These are phyloP conservation scores for Lentinula sp. DNA, from an alignment of 768 basidiomycete species.

Conservation along the genomic window DNA sequence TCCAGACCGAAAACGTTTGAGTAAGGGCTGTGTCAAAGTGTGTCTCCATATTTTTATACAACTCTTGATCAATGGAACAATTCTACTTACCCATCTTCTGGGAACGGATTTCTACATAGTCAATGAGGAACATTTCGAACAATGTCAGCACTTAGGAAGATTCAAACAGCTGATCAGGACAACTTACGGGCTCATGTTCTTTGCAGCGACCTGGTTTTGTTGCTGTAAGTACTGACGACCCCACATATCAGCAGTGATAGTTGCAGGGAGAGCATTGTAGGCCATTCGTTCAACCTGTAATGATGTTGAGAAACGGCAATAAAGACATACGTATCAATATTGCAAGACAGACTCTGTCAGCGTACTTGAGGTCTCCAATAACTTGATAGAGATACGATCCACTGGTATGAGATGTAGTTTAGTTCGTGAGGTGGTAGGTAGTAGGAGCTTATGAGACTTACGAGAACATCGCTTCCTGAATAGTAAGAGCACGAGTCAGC, in stretches of 20 bases:
- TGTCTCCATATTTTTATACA: background rate
- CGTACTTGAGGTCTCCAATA: slow-evolving; percentile 46
- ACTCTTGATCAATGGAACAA: background rate
- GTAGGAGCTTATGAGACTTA: slow-evolving; percentile 18
- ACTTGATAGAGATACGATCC: slow-evolving; percentile 52
- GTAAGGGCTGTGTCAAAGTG: slow-evolving; percentile 25
- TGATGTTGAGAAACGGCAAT: background rate
- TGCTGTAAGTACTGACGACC: slow-evolving; percentile 55
- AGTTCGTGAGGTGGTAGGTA: background rate
- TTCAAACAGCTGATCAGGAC: background rate
- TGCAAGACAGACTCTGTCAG: slow-evolving; percentile 28
- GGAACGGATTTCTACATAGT: slow-evolving; percentile 41
- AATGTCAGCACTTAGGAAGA: background rate
- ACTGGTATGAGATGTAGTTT: slow-evolving; percentile 16
- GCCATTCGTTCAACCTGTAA: slow-evolving; percentile 37
- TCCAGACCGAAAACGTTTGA: slow-evolving; percentile 46
- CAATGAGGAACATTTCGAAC: background rate
- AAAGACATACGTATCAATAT: background rate
- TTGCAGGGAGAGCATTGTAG: slow-evolving; percentile 46
- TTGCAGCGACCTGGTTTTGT: slow-evolving; percentile 50
- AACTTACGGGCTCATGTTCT: slow-evolving; percentile 45
- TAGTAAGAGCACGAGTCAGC: background rate
- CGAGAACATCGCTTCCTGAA: slow-evolving; percentile 57
- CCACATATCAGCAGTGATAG: slow-evolving; percentile 53
- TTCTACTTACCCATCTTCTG: slow-evolving; percentile 36